Percentiles rank a stretch among this genome's conserved stretches.
phyloP scores from a whole-genome alignment of 176 grass and related monocot species.

The Hyparrhenia diplandra region DNA sequence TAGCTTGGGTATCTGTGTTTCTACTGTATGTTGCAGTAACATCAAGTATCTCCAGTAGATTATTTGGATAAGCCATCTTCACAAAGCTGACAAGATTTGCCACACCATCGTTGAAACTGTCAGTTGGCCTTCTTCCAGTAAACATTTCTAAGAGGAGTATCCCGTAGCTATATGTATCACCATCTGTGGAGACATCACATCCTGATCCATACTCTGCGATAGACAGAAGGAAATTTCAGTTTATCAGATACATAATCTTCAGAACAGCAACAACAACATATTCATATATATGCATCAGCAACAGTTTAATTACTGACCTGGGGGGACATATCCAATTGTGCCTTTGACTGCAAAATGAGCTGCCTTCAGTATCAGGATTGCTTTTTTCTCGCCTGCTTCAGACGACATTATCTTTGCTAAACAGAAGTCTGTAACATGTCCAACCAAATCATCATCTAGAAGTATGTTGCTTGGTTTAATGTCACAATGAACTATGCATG shows the following conservation, averaged over 20 bases:
- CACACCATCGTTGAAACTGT: background rate
- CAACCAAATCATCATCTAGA: constrained; percentile 50
- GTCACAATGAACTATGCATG: constrained; percentile 54
- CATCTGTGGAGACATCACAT: constrained; percentile 20
- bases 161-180: constrained; percentile 49
- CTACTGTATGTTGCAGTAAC: background rate
- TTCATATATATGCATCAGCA: background rate
- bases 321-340: constrained; percentile 46
- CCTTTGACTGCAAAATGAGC: constrained; percentile 39
- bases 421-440: constrained; percentile 50
- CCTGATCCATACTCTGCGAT: constrained; percentile 40
- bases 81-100: constrained; percentile 29
- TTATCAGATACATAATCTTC: background rate
- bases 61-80: constrained; percentile 22
- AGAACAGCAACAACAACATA: background rate
- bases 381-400: background rate
- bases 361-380: background rate
- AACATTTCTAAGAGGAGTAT: constrained; percentile 41
- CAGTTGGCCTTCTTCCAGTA: constrained; percentile 42
- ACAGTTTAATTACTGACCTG: constrained; percentile 23
- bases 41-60: constrained; percentile 31
- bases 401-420: constrained; percentile 31
- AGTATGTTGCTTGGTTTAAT: constrained; percentile 61
- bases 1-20: background rate
- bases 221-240: background rate